Evolutionary conservation across 2,329 filamentous ascomycete species (phyloP).

Genomic region (Clarireedia monteithiana): DNA sequence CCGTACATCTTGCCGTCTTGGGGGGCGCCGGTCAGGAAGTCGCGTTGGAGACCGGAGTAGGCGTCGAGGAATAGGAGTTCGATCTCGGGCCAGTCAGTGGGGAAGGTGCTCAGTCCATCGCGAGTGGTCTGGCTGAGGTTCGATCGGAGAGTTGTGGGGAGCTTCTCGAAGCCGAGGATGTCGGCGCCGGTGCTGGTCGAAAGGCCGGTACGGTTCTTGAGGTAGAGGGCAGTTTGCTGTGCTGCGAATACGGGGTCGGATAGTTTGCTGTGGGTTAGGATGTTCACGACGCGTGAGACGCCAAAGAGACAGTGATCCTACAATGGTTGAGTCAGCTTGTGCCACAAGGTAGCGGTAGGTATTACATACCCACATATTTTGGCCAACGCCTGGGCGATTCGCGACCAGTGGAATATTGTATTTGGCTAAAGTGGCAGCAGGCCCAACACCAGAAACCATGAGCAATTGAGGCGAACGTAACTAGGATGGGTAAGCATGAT

Average conservation of each 20-base stretch:
- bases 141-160: background rate
- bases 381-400: constrained; percentile 42
- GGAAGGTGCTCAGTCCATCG: constrained; percentile 30
- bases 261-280: background rate
- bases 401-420: constrained; percentile 38
- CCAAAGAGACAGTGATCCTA: background rate
- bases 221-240: background rate
- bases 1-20: background rate
- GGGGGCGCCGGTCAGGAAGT: no score
- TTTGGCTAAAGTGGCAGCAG: constrained; percentile 33
- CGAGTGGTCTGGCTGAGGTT: constrained; percentile 33
- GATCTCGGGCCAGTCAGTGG: constrained; percentile 14
- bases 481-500: background rate
- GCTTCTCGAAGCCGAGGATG: constrained; percentile 11
- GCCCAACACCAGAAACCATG: constrained; percentile 41
- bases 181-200: background rate
- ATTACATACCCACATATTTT: constrained; percentile 35
- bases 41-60: background rate
- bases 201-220: background rate
- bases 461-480: constrained; percentile 35
- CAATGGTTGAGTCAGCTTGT: background rate
- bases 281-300: background rate
- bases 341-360: background rate
- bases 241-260: background rate
- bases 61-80: constrained; percentile 4